Evolutionary conservation across 192 early-diverging fungal species (phyloP), one percentile per base, ranked within the genome.

Genomic region (Backusella australiensis): DNA sequence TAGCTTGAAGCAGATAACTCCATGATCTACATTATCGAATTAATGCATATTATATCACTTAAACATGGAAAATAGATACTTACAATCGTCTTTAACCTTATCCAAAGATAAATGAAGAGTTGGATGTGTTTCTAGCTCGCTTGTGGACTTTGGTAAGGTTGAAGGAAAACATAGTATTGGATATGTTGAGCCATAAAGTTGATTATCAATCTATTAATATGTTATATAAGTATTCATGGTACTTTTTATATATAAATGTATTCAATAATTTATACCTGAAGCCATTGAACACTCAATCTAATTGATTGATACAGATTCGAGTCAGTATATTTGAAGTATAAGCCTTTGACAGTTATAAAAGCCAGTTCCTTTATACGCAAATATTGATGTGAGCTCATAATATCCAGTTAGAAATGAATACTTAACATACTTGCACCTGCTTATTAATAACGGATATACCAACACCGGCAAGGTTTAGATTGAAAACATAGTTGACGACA

Each of bases 91-190:
- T 81, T 96, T 96, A 36, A 91, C 90, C 32, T 90, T 90, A 52
- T 92, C 93, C 0, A 93, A 76, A 0, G 93, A 91, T 26, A 82
- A 81, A 80, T 86, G 89, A 56, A 89, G 78, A 53, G 81, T 89
- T 1, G 89, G 89, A 15, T 83, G 80, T 15, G 73, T 75, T 23
- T 46, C 35, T 9, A 67, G 73, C 19, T 88, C 87, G 53, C 82
- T 81, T 17, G 82, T 84, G 12, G 38, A 83, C 56, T 92, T 90
- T 6, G 91, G 90, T 19, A 95, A 78, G 12, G 88, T 89, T 4
- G 94, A 92, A n/a, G 96, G 96, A 70, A 94, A 97, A 29, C 96
- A 72, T 15, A 96, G 86, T 38, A 97, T 96, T 0, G 94, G 93
- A 68, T 91, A 92, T 11, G 90, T 73, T 0, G 90, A 86, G 36